Conservation (phyloP, 345 rosid species). For the Gossypium rotundifolium region DNA sequence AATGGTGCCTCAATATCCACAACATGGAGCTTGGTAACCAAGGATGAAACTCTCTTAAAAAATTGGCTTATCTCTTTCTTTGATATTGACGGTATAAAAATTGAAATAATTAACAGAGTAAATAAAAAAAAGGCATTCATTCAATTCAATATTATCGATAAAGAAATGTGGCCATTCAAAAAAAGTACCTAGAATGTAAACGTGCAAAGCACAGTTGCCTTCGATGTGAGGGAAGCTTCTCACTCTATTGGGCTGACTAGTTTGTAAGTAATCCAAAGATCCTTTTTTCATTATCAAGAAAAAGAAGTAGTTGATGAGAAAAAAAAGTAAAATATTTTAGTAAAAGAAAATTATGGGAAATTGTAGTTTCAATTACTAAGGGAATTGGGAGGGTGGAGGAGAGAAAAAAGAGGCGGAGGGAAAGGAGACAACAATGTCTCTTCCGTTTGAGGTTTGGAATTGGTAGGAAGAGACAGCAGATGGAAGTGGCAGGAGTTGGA, state of each 20-base stretch:
- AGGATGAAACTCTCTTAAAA: too few relatives aligned
- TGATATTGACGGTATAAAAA: too few relatives aligned
- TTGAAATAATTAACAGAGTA: too few relatives aligned
- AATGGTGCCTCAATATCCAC: slow-evolving; percentile 70
- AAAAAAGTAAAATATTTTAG: too few relatives aligned
- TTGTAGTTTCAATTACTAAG: slow-evolving; percentile 28
- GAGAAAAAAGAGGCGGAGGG: slow-evolving; percentile 80
- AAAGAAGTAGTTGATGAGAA: too few relatives aligned
- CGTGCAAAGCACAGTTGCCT: slow-evolving; percentile 85
- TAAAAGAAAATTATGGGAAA: too few relatives aligned
- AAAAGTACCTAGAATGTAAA: slow-evolving; percentile 77
- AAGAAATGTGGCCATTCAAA: background rate
- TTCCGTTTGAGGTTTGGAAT: slow-evolving; percentile 6
- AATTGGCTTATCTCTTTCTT: too few relatives aligned
- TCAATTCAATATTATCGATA: background rate
- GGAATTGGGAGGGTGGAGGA: slow-evolving; percentile 53
- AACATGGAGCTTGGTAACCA: slow-evolving; percentile 37
- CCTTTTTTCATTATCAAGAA: slow-evolving; percentile 20
- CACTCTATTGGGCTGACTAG: slow-evolving; percentile 43
- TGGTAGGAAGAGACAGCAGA: background rate
- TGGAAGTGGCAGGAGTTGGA: slow-evolving; percentile 27
- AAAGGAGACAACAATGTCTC: slow-evolving; percentile 19
- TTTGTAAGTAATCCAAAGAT: slow-evolving; percentile 24
- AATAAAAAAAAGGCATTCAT: background rate
- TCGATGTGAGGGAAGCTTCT: slow-evolving; percentile 79